A percentile compares a stretch with the other conserved stretches of the same genome.
phyloP scores from a whole-genome alignment of 192 early-diverging fungal genomes.

The Chytriomyces sp. region DNA sequence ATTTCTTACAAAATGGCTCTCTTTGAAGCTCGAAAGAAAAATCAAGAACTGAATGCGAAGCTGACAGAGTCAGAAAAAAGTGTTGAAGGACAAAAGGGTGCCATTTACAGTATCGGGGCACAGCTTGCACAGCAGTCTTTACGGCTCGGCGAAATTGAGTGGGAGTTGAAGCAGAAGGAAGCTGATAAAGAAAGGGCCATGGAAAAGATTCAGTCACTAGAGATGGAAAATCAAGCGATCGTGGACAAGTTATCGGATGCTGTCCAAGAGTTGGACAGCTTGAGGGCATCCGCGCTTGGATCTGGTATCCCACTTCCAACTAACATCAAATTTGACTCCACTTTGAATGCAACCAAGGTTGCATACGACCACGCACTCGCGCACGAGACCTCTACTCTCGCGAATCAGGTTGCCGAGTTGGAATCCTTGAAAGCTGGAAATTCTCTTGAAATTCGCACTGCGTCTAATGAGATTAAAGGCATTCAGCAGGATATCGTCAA shows the following conservation, averaged over 20 bases:
- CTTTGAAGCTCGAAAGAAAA: constrained; percentile 16
- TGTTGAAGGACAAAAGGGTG: constrained; percentile 1
- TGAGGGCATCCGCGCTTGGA: neutral
- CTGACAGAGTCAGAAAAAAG: neutral
- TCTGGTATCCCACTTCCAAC: neutral
- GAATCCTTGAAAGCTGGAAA: neutral
- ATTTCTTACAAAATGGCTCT: constrained; percentile 10
- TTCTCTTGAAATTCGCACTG: neutral
- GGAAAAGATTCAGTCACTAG: neutral
- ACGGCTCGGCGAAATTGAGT: constrained; percentile 25
- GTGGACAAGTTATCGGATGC: constrained; percentile 1
- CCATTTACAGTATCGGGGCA: constrained; percentile 13
- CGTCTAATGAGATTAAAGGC: neutral
- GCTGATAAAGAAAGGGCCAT: neutral
- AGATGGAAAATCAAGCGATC: neutral
- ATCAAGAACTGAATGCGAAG: constrained; percentile 5
- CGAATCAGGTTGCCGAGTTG: neutral
- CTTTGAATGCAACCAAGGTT: neutral
- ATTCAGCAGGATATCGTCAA: neutral
- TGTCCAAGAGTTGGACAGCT: neutral
- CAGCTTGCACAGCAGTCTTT: constrained; percentile 27
- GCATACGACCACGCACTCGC: neutral
- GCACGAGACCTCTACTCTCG: neutral
- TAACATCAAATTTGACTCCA: neutral
- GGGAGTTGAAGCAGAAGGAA: constrained; percentile 27